Conservation (phyloP, 208 protist species). For the Leishmania amazonensis region DNA sequence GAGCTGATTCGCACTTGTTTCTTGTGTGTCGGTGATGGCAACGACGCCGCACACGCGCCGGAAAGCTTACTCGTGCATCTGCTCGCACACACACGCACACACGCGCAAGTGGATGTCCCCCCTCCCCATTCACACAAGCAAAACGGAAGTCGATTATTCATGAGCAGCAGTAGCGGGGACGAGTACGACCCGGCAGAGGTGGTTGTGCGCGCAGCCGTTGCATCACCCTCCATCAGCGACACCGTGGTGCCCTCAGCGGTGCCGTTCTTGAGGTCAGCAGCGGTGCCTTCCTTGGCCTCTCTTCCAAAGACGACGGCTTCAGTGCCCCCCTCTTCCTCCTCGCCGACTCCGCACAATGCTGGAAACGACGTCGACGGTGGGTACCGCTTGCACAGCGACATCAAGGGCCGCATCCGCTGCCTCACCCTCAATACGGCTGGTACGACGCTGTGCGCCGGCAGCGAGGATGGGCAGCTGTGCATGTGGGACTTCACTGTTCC, state of each 20-base stretch:
- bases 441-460: conserved; percentile 61
- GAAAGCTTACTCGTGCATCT: background rate
- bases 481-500: conserved; percentile 77
- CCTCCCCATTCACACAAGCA: background rate
- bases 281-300: too few species aligned
- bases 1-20: background rate
- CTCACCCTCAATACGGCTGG: conserved; percentile 52
- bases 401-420: conserved; percentile 63
- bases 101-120: too few species aligned
- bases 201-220: background rate
- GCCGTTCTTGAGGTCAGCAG: background rate
- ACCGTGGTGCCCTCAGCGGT: background rate
- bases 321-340: background rate
- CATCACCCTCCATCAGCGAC: background rate
- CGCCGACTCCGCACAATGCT: background rate
- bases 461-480: conserved; percentile 70
- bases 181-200: conserved; percentile 62
- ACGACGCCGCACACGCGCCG: background rate
- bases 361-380: conserved; percentile 4
- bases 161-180: conserved; percentile 41
- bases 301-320: background rate
- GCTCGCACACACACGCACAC: background rate
- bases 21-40: background rate
- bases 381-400: conserved; percentile 45
- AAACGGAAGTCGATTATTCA: background rate